phyloP scores from a whole-genome alignment of 2,329 filamentous ascomycete genomes.

The Neoscytalidium dimidiatum region DNA sequence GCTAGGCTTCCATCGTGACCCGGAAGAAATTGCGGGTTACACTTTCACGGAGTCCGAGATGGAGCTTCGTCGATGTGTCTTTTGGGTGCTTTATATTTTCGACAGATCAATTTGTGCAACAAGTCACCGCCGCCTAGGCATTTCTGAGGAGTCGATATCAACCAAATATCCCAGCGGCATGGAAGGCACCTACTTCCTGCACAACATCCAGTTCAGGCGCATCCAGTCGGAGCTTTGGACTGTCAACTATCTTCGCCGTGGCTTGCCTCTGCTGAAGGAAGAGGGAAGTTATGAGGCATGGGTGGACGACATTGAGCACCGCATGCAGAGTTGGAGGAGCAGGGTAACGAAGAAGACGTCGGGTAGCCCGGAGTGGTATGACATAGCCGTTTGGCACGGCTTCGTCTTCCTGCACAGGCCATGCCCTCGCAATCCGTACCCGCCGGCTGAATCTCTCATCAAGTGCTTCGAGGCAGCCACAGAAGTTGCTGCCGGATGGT shows the following conservation, averaged over 20 bases:
- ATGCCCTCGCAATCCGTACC: conserved; percentile 9
- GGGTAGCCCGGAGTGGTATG: not conserved
- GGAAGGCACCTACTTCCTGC: conserved; percentile 14
- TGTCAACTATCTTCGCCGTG: conserved; percentile 16
- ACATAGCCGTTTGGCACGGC: conserved; percentile 13
- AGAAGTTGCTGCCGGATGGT: conserved; percentile 11
- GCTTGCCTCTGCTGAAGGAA: not conserved
- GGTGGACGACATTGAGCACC: conserved; percentile 8
- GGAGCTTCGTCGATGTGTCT: conserved; percentile 8
- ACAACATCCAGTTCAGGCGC: conserved; percentile 13
- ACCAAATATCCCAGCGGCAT: conserved; percentile 14
- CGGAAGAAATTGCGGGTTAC: conserved; percentile 5
- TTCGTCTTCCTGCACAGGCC: conserved; percentile 17
- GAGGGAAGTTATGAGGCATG: conserved; percentile 15
- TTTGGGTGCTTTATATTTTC: conserved; percentile 18
- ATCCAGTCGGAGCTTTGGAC: conserved; percentile 21
- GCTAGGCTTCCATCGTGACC: conserved; percentile 17
- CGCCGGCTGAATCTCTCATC: not conserved
- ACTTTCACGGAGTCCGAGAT: not conserved
- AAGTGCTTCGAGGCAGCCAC: conserved; percentile 18
- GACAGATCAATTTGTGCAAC: conserved; percentile 18
- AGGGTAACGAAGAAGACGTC: not conserved
- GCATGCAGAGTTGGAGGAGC: conserved; percentile 1
- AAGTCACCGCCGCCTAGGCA: conserved; percentile 15
- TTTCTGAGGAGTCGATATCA: conserved; percentile 19